phyloP scores from a whole-genome alignment of 768 basidiomycete species.

The Lactifluus hygrophoroides region DNA sequence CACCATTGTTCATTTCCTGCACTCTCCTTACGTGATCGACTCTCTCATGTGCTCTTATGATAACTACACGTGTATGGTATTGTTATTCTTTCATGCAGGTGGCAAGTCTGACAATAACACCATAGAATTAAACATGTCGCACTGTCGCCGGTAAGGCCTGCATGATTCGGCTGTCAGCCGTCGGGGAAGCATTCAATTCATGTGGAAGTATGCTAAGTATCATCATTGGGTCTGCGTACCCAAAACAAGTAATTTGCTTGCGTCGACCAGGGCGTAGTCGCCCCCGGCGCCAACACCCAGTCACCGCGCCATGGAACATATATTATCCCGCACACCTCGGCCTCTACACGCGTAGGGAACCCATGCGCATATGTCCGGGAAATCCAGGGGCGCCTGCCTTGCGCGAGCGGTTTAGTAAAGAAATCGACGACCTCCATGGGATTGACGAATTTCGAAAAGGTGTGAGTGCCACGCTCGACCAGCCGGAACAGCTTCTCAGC shows the following conservation, averaged over 20 bases:
- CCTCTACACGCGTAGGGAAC: slow-evolving; percentile 52
- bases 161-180: neutral
- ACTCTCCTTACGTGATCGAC: no score
- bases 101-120: neutral
- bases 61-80: slow-evolving; percentile 6
- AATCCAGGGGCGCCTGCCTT: slow-evolving; percentile 66
- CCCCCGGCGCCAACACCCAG: slow-evolving; percentile 63
- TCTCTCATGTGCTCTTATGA: neutral
- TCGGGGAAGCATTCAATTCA: no score
- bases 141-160: neutral
- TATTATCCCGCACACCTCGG: slow-evolving; percentile 69
- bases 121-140: neutral
- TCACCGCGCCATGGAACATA: slow-evolving; percentile 63
- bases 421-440: slow-evolving; percentile 78
- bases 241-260: slow-evolving; percentile 79
- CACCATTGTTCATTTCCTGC: no score
- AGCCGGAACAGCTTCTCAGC: slow-evolving; percentile 78
- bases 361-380: slow-evolving; percentile 38
- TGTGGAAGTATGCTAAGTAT: neutral
- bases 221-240: slow-evolving; percentile 56
- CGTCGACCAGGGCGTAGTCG: slow-evolving; percentile 36
- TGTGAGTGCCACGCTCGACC: slow-evolving; percentile 85
- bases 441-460: slow-evolving; percentile 81
- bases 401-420: slow-evolving; percentile 56
- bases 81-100: neutral